Evolutionary conservation across 2,329 filamentous ascomycete species (phyloP).

Genomic region (Alternaria triticimaculans): DNA sequence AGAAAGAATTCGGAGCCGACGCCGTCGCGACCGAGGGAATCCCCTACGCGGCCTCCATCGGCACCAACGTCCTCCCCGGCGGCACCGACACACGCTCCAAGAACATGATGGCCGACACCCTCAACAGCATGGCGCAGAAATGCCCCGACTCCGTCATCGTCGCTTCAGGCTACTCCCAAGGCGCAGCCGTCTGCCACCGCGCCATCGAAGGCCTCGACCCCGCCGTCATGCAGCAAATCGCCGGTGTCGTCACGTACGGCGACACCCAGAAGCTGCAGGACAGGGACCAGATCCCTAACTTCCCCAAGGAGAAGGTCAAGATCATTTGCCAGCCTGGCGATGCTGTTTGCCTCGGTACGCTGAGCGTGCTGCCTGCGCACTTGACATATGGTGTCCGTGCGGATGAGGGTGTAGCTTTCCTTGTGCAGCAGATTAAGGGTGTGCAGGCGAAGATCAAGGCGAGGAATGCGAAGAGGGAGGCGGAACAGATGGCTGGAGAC

Average conservation of each 20-base stretch:
- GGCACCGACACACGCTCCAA: constrained; percentile 33
- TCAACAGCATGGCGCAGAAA: constrained; percentile 34
- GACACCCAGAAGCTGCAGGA: constrained; percentile 54
- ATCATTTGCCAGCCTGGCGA: constrained; percentile 60
- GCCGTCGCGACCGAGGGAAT: constrained; percentile 45
- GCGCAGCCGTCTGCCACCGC: constrained; percentile 46
- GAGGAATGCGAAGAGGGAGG: constrained; percentile 34
- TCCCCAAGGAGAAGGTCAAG: constrained; percentile 53
- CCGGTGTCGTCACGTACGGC: constrained; percentile 54
- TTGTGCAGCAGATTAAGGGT: constrained; percentile 33
- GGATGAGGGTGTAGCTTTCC: constrained; percentile 36
- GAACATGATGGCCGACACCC: constrained; percentile 28
- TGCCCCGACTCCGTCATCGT: constrained; percentile 46
- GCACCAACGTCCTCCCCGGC: constrained; percentile 39
- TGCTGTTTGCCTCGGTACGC: constrained; percentile 58
- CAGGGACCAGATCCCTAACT: constrained; percentile 50
- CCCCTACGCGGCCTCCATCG: constrained; percentile 36
- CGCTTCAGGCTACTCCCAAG: constrained; percentile 40
- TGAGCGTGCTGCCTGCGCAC: constrained; percentile 40
- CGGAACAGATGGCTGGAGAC: constrained; percentile 10
- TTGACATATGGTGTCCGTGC: constrained; percentile 40
- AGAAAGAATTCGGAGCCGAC: constrained; percentile 30
- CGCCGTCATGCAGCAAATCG: constrained; percentile 41
- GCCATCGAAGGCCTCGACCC: constrained; percentile 38
- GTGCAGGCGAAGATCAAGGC: constrained; percentile 39